Base-by-base conservation (phyloP, 495 filamentous ascomycete species). In the Xeromyces bisporus region DNA sequence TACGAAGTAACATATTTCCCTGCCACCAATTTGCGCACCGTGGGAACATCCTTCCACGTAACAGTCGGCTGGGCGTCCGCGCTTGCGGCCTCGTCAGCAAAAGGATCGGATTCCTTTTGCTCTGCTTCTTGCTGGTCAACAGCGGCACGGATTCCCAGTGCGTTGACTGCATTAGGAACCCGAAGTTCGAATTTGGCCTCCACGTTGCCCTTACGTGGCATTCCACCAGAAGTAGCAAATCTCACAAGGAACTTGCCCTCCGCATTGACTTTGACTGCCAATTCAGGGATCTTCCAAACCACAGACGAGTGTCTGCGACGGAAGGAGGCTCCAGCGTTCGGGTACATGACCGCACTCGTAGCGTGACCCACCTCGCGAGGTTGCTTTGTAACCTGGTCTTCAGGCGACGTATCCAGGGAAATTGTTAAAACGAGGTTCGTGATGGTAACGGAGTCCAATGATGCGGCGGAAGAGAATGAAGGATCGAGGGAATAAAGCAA, bases 401-500 rank as follows among this genome's bases (percentile, higher is more conserved):
- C 50, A 6, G 56, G 37, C 9, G 60, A 46, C 0, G 53, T 60
- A 35, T 93, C 83, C 42, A 96, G 67, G 15, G 71, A 72, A 27
- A 87, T 72, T 6, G 81, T 71, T 29, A 97, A 56, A n/a, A 81
- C 66, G 15, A 96, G 62, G 38, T 93, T 93, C 33, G 71, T 73
- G 23, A 96, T 56, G 1, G 66, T 72, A 13, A 93, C 59, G 2
- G 71, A 64, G 8, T 48, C 38, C 30, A 29, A 35, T 11, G 54
- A 32, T 1, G 49, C 46, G 6, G 61, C 44, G 10, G 54, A 52
- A 20, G 46, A 41, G 42, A 77, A 83, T 6, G 61, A 54, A 1
- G 84, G 78, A 50, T 96, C 93, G n/a, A 87, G 61, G 2, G 75
- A 71, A 52, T 93, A 97, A 47, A 74, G 73, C 11, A 96, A 55